Base-by-base conservation (phyloP, 148 eudicot species). In the Cornus kousa region DNA sequence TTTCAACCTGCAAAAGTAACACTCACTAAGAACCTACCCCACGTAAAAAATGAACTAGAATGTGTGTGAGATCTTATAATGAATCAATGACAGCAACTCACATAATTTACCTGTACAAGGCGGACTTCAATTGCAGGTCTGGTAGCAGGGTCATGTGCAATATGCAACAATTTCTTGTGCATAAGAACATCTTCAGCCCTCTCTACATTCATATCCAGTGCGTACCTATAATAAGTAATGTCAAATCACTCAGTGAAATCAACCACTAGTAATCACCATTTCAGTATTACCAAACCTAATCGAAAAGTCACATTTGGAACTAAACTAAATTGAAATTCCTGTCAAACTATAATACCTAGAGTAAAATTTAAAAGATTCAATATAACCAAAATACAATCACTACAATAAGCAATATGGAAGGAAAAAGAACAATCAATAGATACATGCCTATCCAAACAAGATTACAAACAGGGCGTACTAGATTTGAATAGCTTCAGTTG, bases 181-280 rank as follows among this genome's bases (percentile, higher is more conserved):
- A 81, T 82, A 65, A 94, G 84, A 62, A 94, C 97, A 73, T 91
- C 97, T 78, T 92, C 91, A 39, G 98, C 89, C 83, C 88, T 83
- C 82, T 92, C 98, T 75, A 87, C 85, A 74, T 94, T 91, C 74
- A 94, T 92, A 83, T 92, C 97, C 86, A 87, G 70, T 8, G 93
- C 95, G 80, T 94, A 94, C 64, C 98, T 94, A 55, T 82, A 74
- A 65, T 48, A 32, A 50, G 37, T 14, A 33, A 24, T 3, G 33
- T 35, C 5, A 24, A 31, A 7, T 33, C 6, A 22, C 20, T 24
- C 9, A 74, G 55, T 33, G 11, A 32, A 57, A 33, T 55, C 20
- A 67, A 59, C 74, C 33, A 16, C 19, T 68, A 9, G 53, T 8
- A 32, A 68, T 46, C 23, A 43, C 72, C 67, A 72, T 17, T 1